Percentiles rank a stretch among this genome's conserved stretches.
These are phyloP conservation scores for Candida sonorensis DNA, from an alignment of 805 yeast species.

Conservation along the genomic window DNA sequence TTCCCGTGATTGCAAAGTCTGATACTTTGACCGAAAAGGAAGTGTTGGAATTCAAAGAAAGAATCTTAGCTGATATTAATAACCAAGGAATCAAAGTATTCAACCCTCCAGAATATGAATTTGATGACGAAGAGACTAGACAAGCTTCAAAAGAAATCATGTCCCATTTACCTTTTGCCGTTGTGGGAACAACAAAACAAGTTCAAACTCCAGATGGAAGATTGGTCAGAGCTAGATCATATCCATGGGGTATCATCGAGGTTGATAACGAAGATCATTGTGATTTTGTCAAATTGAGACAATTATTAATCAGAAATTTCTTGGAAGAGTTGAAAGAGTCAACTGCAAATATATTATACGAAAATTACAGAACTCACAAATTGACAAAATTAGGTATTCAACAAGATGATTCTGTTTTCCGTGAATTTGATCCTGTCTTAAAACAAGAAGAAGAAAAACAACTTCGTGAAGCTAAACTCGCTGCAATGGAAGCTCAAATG, in stretches of 20 bases:
- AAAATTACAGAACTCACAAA: constrained; percentile 82
- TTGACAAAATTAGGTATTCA: constrained; percentile 75
- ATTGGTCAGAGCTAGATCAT: constrained; percentile 79
- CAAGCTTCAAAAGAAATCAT: constrained; percentile 60
- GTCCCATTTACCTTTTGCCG: constrained; percentile 81
- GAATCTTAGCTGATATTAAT: constrained; percentile 70
- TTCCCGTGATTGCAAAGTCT: constrained; percentile 91
- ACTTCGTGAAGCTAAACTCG: constrained; percentile 87
- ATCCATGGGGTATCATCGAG: constrained; percentile 97
- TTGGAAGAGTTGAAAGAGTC: constrained; percentile 90
- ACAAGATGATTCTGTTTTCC: constrained; percentile 90
- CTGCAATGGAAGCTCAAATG: constrained; percentile 95
- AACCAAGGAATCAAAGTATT: constrained; percentile 71
- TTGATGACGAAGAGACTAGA: constrained; percentile 74
- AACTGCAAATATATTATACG: constrained; percentile 72
- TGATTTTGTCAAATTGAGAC: constrained; percentile 85
- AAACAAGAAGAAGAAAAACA: constrained; percentile 92
- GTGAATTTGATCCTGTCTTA: constrained; percentile 86
- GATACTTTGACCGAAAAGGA: constrained; percentile 91
- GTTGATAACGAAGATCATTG: constrained; percentile 92
- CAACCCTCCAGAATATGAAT: constrained; percentile 68
- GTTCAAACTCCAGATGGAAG: constrained; percentile 71
- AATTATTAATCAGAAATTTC: constrained; percentile 80
- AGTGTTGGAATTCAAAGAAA: constrained; percentile 63
- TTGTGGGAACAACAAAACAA: constrained; percentile 80